Evolutionary conservation across 108 stramenopile genomes (phyloP).

Genomic region (Nitzschia inconspicua): DNA sequence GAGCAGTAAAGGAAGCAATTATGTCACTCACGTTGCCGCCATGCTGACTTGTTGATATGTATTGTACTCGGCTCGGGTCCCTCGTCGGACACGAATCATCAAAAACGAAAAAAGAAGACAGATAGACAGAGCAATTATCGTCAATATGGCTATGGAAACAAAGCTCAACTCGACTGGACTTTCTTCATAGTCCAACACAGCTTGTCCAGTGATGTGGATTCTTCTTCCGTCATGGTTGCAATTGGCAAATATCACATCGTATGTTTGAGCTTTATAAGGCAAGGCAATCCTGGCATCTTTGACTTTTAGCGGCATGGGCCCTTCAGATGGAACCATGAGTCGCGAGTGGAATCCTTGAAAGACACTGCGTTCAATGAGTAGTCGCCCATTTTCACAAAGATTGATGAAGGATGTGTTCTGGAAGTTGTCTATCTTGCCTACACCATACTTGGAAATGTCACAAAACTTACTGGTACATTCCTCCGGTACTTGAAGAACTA

Average conservation of each 20-base stretch:
- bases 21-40: too few relatives aligned
- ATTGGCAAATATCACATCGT: conserved; percentile 10
- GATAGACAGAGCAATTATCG: not conserved
- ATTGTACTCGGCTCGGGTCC: conserved; percentile 9
- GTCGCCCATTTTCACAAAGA: not conserved
- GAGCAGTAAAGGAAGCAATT: too few relatives aligned
- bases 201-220: not conserved
- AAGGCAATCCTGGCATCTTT: too few relatives aligned
- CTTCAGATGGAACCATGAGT: not conserved
- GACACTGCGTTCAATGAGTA: not conserved
- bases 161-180: not conserved
- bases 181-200: not conserved
- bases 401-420: not conserved
- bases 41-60: too few relatives aligned
- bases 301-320: not conserved
- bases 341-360: not conserved
- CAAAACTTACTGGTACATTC: conserved; percentile 5
- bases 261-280: not conserved
- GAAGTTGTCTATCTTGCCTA: not conserved
- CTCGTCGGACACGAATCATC: not conserved
- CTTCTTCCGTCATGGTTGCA: not conserved
- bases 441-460: conserved; percentile 8
- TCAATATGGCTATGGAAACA: not conserved
- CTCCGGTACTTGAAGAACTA: conserved; percentile 8
- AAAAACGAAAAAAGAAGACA: not conserved